phyloP scores from a whole-genome alignment of 306 rosid species.

The Lablab purpureus region DNA sequence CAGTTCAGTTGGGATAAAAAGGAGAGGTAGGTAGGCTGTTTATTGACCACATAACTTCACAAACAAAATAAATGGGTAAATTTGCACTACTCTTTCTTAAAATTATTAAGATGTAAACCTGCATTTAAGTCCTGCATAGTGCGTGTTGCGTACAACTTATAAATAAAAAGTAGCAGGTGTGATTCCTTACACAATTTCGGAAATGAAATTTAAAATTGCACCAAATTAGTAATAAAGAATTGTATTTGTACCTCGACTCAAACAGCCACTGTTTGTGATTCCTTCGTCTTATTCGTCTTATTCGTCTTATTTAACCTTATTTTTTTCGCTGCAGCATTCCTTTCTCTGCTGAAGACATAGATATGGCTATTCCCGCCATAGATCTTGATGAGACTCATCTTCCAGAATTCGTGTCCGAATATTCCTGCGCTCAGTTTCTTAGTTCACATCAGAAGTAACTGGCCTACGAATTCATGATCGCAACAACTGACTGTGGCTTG shows the following conservation, averaged over 20 bases:
- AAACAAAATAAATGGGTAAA: neutral
- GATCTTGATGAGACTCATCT: constrained; percentile 78
- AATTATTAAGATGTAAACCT: neutral
- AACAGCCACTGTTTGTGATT: neutral
- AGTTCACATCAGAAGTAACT: constrained; percentile 54
- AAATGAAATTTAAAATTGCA: constrained; percentile 10
- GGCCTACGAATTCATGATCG: constrained; percentile 36
- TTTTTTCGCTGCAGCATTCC: constrained; percentile 81
- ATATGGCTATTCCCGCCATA: constrained; percentile 86
- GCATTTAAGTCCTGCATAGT: neutral
- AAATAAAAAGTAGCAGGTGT: neutral
- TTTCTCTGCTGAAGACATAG: constrained; percentile 94
- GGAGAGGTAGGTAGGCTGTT: neutral
- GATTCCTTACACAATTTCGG: neutral
- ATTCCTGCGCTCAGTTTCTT: constrained; percentile 82
- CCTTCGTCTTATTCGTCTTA: too few relatives aligned
- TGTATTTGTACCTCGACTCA: neutral
- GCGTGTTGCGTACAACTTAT: too few relatives aligned
- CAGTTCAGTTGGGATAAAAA: neutral
- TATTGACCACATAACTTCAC: neutral
- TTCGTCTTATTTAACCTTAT: constrained; percentile 1
- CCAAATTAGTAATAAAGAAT: neutral
- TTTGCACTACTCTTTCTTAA: neutral
- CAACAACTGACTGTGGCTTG: constrained; percentile 4
- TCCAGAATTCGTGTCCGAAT: constrained; percentile 70